Percentiles rank a stretch among this genome's conserved stretches.
Conservation (phyloP, 441 rosid genomes). For the Bocquillonia castaneifolia region DNA sequence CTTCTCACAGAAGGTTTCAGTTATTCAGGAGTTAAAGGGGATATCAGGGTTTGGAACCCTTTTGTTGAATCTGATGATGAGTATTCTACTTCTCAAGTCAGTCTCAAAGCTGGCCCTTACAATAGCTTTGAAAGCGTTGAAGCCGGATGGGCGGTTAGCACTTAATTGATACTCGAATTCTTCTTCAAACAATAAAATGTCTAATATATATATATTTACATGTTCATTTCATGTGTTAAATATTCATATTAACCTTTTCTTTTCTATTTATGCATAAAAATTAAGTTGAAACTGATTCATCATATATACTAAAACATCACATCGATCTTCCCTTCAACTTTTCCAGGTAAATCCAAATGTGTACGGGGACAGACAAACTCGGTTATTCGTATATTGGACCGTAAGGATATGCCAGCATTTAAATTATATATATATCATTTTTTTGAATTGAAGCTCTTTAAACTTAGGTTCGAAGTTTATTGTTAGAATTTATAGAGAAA, state of each 20-base stretch:
- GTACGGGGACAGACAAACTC: slow-evolving; percentile 53
- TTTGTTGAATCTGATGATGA: slow-evolving; percentile 49
- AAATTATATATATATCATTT: too few species aligned
- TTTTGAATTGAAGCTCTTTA: background rate
- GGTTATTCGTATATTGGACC: slow-evolving; percentile 62
- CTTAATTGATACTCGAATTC: background rate
- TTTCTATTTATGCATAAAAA: background rate
- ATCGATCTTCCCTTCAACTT: background rate
- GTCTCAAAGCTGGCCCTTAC: slow-evolving; percentile 45
- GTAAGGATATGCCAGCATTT: slow-evolving; percentile 34
- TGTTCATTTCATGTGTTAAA: too few species aligned
- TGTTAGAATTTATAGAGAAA: background rate
- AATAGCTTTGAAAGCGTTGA: slow-evolving; percentile 47
- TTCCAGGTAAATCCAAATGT: slow-evolving; percentile 64
- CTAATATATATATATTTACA: too few species aligned
- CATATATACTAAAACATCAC: too few species aligned
- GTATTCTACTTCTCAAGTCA: slow-evolving; percentile 43
- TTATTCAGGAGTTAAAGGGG: slow-evolving; percentile 53
- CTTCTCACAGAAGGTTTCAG: slow-evolving; percentile 44
- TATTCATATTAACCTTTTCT: too few species aligned
- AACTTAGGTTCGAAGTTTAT: background rate
- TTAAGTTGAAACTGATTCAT: background rate
- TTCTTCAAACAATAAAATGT: background rate
- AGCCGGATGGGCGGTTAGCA: slow-evolving; percentile 66
- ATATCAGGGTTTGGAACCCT: slow-evolving; percentile 66